Base-by-base conservation (phyloP, 164 flowering plant species). In the Piper betle region DNA sequence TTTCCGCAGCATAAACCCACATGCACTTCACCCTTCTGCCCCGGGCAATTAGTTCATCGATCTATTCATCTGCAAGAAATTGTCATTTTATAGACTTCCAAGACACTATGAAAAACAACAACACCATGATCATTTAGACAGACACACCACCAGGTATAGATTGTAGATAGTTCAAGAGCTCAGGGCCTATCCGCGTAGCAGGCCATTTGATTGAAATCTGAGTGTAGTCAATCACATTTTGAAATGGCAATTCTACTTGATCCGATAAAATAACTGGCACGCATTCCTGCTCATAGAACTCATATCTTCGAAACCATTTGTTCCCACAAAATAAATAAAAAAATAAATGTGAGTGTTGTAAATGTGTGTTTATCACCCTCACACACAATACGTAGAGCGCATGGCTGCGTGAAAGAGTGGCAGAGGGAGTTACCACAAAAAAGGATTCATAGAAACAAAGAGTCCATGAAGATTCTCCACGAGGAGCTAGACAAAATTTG, bases 401-500 rank as follows among this genome's bases (percentile, higher is more conserved):
- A 53, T 15, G 54, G 11, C 39, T 52, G 58, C 11, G 61, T 20
- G 38, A 42, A 39, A 60, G 57, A 62, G 77, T 70, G 75, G 61
- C 69, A 43, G 62, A 75, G 72, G 62, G 73, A 69, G 74, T 73
- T 79, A 79, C 94, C 97, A 90, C 97, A 77, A 90, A 93, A 64
- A 70, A 93, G 4, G 99, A 82, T 74, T 93, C 99, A 17, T 82
- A 93, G 62, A 87, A 88, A 42, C 99, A 91, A 68, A 90, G 95
- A 6, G 97, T 88, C 99, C 99, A 93, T 6, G 99, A 93, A 39
- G 99, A 93, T 61, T 86, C 94, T 18, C 99, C 99, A 42, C 99
- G 96, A 39, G 99, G 99, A 61, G 92, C 90, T 39, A 93, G 81
- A 74, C 99, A 93, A 79, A 93, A 93, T 68, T 88, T 93, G 63